A percentile compares a stretch with the other conserved stretches of the same genome.
phyloP scores from a whole-genome alignment of 2,329 filamentous ascomycete species.

The Coniochaeta pulveracea region DNA sequence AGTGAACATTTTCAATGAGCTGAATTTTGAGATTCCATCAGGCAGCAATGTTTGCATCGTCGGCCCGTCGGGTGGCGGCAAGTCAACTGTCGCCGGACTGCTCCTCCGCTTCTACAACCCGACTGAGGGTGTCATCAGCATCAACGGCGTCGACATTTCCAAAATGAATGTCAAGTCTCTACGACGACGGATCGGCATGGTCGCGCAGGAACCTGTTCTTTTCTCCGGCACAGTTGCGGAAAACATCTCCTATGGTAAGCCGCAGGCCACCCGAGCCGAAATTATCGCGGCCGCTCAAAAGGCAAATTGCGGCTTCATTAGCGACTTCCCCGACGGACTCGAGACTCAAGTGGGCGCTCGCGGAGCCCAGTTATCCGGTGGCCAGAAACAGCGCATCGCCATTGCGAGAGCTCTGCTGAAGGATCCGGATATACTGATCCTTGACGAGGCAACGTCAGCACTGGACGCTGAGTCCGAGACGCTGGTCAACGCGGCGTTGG shows the following conservation, averaged over 20 bases:
- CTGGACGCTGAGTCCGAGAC: constrained; percentile 96
- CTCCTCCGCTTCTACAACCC: constrained; percentile 86
- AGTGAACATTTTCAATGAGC: constrained; percentile 78
- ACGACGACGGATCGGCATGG: constrained; percentile 84
- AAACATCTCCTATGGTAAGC: constrained; percentile 86
- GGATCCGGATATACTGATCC: constrained; percentile 89
- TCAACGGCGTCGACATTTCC: constrained; percentile 74
- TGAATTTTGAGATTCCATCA: constrained; percentile 84
- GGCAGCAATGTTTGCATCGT: constrained; percentile 95
- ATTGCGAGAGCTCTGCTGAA: constrained; percentile 93
- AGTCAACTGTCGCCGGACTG: constrained; percentile 89
- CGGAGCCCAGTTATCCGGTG: constrained; percentile 87
- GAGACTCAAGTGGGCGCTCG: constrained; percentile 89
- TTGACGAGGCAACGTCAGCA: constrained; percentile 93
- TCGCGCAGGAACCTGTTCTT: constrained; percentile 89
- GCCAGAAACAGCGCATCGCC: constrained; percentile 95
- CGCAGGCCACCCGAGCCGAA: constrained; percentile 63
- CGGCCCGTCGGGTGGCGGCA: constrained; percentile 89
- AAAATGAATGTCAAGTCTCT: constrained; percentile 89
- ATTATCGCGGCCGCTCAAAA: constrained; percentile 80
- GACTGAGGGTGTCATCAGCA: constrained; percentile 63
- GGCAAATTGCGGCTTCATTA: constrained; percentile 94
- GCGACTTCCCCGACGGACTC: constrained; percentile 89
- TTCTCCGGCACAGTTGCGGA: constrained; percentile 78
- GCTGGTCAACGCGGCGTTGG: constrained; percentile 83